Base-by-base conservation (phyloP, 805 yeast species). In the Saturnispora kantuleensis region DNA sequence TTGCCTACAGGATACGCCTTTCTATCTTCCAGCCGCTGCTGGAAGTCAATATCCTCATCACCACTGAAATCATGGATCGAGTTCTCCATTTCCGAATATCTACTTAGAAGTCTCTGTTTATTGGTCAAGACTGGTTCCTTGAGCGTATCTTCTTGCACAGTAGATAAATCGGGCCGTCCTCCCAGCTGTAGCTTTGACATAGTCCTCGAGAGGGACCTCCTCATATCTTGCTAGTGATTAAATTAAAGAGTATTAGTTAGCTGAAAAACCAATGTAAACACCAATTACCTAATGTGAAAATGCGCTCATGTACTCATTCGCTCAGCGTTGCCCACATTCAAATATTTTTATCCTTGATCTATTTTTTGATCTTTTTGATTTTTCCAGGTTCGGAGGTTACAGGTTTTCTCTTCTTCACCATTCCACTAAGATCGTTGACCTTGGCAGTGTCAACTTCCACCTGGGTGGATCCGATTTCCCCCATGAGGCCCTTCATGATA, bases 81-180 rank as follows among this genome's bases (percentile, higher is more conserved):
- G 15, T 42, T 16, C 9, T 50, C 51, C 1, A 35, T 41, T 28
- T 58, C 63, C n/a, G 48, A 45, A 35, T 50, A 58, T 28, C 38
- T 42, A 21, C 45, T 42, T 12, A 42, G 32, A 13, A 42, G n/a
- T 17, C 41, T 21, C 34, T 42, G 41, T 28, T 42, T 42, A n/a
- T 11, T 18, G 10, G 17, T 10, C 13, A 13, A 26, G 39, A 21
- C 12, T 21, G 18, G 28, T 18, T 18, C 26, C 28, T 30, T 37
- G 28, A 36, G 13, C 7, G 45, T 36, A 21, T 36, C 41, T 18
- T 42, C 45, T 17, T 36, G 36, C 3, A 42, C 45, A 10, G 45
- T 42, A 2, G 45, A 42, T 13, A 42, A 29, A 13, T 42, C 39
- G 3, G 41, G 36, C 8, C 5, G 6, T 21, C 26, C 26, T 21